A percentile compares a stretch with the other conserved stretches of the same genome.
These are phyloP conservation scores for Cyberlindnera maclurae DNA, from an alignment of 805 yeast species.

Conservation along the genomic window DNA sequence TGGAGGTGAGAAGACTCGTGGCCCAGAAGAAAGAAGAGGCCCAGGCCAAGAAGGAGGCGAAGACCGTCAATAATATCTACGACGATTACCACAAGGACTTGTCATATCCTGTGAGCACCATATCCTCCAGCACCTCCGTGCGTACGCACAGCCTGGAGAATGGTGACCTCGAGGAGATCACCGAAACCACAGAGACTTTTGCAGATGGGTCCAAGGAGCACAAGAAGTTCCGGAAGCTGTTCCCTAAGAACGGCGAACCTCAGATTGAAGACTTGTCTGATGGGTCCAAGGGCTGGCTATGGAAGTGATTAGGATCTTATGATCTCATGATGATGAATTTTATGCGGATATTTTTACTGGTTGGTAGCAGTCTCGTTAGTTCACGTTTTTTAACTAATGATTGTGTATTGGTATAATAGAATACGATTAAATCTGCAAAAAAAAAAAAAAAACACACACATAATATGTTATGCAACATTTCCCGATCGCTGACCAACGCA, in stretches of 20 bases:
- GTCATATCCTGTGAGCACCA: not conserved
- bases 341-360: not conserved
- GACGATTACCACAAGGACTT: conserved; percentile 22
- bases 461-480: too few species aligned
- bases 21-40: conserved; percentile 28
- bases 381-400: too few species aligned
- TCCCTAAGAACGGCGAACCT: conserved; percentile 33
- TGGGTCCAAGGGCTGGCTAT: conserved; percentile 15
- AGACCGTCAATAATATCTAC: conserved; percentile 12
- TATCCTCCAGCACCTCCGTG: conserved; percentile 32
- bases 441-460: too few species aligned
- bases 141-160: conserved; percentile 31
- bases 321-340: too few species aligned
- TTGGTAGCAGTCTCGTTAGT: too few species aligned
- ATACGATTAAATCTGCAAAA: too few species aligned
- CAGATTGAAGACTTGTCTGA: conserved; percentile 20
- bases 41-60: conserved; percentile 10
- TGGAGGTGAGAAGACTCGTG: conserved; percentile 43
- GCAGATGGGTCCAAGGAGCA: conserved; percentile 36
- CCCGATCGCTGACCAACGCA: too few species aligned
- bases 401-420: too few species aligned
- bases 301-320: conserved; percentile 11
- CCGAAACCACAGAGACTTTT: conserved; percentile 30
- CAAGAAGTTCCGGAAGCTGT: conserved; percentile 30
- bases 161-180: conserved; percentile 37